Conservation (phyloP, 2,329 filamentous ascomycete species). For the Fusarium oxysporum region DNA sequence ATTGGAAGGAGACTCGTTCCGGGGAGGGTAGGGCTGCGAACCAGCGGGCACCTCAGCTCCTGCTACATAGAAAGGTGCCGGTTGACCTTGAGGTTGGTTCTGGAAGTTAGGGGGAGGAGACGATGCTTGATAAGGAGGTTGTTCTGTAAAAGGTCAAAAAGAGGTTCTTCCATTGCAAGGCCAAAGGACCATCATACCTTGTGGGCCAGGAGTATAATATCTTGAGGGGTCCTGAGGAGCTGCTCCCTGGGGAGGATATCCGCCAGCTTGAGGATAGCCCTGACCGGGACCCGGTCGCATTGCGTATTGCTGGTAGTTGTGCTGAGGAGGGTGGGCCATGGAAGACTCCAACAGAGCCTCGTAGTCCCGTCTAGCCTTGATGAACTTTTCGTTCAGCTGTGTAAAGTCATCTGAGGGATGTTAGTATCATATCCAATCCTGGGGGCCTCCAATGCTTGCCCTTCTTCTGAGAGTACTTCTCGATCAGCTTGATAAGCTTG, state of each 20-base stretch:
- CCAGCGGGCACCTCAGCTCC: slow-evolving; percentile 65
- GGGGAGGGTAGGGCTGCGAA: slow-evolving; percentile 62
- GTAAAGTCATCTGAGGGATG: slow-evolving; percentile 81
- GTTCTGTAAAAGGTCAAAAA: slow-evolving; percentile 50
- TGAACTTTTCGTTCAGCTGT: slow-evolving; percentile 98
- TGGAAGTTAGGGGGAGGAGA: slow-evolving; percentile 67
- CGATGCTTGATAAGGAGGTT: slow-evolving; percentile 60
- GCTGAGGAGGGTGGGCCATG: slow-evolving; percentile 92
- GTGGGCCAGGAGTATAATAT: slow-evolving; percentile 74
- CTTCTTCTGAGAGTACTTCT: slow-evolving; percentile 99
- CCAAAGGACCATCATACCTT: slow-evolving; percentile 35
- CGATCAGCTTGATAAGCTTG: slow-evolving; percentile 97
- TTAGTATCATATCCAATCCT: background rate
- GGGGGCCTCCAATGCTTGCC: slow-evolving; percentile 50
- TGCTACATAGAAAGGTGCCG: slow-evolving; percentile 74
- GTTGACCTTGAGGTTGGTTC: slow-evolving; percentile 60
- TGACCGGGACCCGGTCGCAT: slow-evolving; percentile 65
- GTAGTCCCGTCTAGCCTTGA: slow-evolving; percentile 97
- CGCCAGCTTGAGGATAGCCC: slow-evolving; percentile 56
- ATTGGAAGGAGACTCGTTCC: slow-evolving; percentile 62
- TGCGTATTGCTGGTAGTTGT: slow-evolving; percentile 77
- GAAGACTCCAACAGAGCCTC: slow-evolving; percentile 95
- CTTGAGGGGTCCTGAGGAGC: slow-evolving; percentile 71
- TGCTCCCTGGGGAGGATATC: slow-evolving; percentile 57
- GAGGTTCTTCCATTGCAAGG: background rate